A percentile compares a stretch with the other conserved stretches of the same genome.
Conservation (phyloP, 2,329 filamentous ascomycete genomes). For the Ceratocystis diversiconidia region DNA sequence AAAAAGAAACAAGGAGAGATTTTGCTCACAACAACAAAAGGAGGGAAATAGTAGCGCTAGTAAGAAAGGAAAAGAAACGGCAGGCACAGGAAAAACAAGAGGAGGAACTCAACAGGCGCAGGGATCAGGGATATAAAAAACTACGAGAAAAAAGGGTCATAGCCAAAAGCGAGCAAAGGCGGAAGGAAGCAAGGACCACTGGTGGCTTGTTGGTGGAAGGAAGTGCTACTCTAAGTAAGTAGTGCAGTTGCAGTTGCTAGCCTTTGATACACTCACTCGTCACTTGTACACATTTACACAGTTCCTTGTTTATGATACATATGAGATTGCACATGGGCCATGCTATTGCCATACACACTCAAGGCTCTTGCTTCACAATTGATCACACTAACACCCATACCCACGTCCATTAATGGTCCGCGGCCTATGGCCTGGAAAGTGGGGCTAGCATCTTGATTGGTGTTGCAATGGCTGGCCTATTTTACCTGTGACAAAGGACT, state of each 20-base stretch:
- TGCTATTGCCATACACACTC: too few relatives aligned
- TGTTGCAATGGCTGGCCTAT: too few relatives aligned
- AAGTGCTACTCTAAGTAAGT: too few relatives aligned
- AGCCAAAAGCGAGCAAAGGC: neutral
- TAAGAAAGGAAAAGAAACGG: slow-evolving; percentile 1
- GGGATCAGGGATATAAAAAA: neutral
- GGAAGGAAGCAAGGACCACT: slow-evolving; percentile 5
- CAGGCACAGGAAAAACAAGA: neutral
- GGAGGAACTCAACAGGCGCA: neutral
- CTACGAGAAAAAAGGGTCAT: neutral
- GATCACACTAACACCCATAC: too few relatives aligned
- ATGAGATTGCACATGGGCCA: too few relatives aligned
- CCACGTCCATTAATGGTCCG: too few relatives aligned
- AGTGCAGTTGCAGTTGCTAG: neutral
- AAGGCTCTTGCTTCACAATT: too few relatives aligned
- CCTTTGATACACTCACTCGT: neutral
- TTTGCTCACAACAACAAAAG: slow-evolving; percentile 6
- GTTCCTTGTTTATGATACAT: too few relatives aligned
- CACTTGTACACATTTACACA: too few relatives aligned
- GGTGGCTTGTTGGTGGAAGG: too few relatives aligned
- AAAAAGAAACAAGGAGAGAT: neutral
- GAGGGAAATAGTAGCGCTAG: slow-evolving; percentile 3
- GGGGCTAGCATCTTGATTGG: too few relatives aligned
- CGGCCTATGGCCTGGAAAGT: too few relatives aligned
- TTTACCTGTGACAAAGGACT: neutral